Conservation (phyloP, 2,329 filamentous ascomycete genomes). For the Pestalotiopsis sp. region DNA sequence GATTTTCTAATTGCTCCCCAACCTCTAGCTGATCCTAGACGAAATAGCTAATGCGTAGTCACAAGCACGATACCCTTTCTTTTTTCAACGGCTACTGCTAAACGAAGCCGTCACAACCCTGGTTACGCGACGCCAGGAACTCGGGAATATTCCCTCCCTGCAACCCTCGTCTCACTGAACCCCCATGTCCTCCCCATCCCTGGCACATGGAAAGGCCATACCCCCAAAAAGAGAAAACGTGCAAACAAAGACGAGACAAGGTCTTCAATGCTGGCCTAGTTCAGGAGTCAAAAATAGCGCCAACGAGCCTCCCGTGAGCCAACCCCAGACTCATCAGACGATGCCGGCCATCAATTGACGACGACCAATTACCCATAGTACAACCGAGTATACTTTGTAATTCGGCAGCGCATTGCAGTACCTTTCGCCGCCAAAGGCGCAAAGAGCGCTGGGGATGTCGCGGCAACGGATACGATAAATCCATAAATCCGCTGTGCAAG, state of each 20-base stretch:
- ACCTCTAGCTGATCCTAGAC: conserved; percentile 9
- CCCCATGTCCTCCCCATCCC: background rate
- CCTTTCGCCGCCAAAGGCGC: no score
- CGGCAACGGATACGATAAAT: background rate
- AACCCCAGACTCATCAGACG: background rate
- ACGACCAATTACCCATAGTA: background rate
- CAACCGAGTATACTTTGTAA: background rate
- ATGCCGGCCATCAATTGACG: background rate
- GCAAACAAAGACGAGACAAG: conserved; percentile 1
- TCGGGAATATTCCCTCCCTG: conserved; percentile 4
- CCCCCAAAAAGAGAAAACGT: conserved; percentile 5
- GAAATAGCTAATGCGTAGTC: background rate
- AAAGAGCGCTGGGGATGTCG: background rate
- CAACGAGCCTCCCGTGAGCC: background rate
- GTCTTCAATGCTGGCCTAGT: conserved; percentile 6
- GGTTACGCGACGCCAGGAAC: conserved; percentile 10
- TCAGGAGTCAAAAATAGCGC: conserved; percentile 12
- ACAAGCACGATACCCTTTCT: background rate
- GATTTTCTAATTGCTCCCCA: conserved; percentile 6
- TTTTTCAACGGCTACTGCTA: conserved; percentile 11
- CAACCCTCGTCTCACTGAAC: background rate
- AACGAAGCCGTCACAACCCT: conserved; percentile 8
- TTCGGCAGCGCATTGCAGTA: background rate
- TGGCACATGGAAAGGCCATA: background rate
- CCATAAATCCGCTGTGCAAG: background rate